Percentiles rank a stretch among this genome's conserved stretches.
Conservation (phyloP, 2,329 filamentous ascomycete species). For the Penicillium decumbens region DNA sequence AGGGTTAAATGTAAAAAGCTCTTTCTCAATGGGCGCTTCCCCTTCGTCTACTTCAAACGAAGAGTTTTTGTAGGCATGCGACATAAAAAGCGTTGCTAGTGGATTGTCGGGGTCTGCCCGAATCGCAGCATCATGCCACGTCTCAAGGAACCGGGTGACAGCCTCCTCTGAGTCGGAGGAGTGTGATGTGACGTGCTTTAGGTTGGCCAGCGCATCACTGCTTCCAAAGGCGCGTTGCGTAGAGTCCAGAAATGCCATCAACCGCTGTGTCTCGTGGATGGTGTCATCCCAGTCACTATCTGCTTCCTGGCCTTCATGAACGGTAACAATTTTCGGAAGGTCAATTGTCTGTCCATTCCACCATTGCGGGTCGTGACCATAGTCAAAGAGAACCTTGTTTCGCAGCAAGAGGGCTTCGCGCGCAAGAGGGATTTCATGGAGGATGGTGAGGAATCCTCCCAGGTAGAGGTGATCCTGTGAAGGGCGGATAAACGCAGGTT, state of each 20-base stretch:
- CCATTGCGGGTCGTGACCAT: constrained; percentile 56
- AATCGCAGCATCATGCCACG: constrained; percentile 47
- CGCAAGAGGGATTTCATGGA: constrained; percentile 57
- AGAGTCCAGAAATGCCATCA: constrained; percentile 58
- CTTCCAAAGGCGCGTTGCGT: constrained; percentile 58
- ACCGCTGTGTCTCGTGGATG: constrained; percentile 55
- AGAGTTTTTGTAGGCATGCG: constrained; percentile 41
- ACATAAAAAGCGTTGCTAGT: constrained; percentile 45
- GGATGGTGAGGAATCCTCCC: constrained; percentile 56
- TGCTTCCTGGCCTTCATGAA: constrained; percentile 32
- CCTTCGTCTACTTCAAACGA: constrained; percentile 22
- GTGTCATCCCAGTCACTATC: constrained; percentile 44
- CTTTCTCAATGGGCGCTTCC: constrained; percentile 31
- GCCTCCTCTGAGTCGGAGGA: constrained; percentile 34
- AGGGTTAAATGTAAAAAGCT: constrained; percentile 40
- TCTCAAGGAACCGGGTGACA: constrained; percentile 46
- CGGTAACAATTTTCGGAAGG: constrained; percentile 49
- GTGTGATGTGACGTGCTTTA: constrained; percentile 35
- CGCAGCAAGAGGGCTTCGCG: constrained; percentile 54
- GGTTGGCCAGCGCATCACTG: constrained; percentile 47
- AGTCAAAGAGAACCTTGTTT: constrained; percentile 45
- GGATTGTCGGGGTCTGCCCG: constrained; percentile 40
- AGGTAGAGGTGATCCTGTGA: constrained; percentile 51
- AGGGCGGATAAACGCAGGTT: constrained; percentile 57
- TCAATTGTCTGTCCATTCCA: constrained; percentile 56